Evolutionary conservation across 1,139 yeast genomes (phyloP).

Genomic region (Zygoascus hellenicus): DNA sequence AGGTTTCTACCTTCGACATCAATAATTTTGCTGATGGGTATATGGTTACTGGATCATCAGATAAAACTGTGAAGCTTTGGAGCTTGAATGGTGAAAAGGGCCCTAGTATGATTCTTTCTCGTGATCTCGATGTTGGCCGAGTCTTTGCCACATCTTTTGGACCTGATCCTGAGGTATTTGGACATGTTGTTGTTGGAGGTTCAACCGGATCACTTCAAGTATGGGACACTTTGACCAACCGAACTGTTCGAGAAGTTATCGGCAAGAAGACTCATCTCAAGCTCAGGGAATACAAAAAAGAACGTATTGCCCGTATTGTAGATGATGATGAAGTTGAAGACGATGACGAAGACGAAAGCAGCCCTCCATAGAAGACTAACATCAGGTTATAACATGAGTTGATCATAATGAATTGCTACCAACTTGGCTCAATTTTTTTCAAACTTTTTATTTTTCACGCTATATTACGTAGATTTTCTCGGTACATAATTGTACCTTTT

Average conservation of each 20-base stretch:
- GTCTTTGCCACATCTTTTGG: slow-evolving; percentile 82
- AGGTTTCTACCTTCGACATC: slow-evolving; percentile 74
- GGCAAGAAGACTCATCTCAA: slow-evolving; percentile 56
- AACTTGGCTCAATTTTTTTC: too few relatives aligned
- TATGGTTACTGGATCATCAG: slow-evolving; percentile 85
- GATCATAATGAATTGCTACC: too few relatives aligned
- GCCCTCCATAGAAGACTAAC: too few relatives aligned
- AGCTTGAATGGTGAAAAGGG: slow-evolving; percentile 43
- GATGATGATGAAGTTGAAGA: slow-evolving; percentile 55
- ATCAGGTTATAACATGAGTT: too few relatives aligned
- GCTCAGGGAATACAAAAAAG: slow-evolving; percentile 43
- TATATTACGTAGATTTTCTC: too few relatives aligned
- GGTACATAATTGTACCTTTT: too few relatives aligned
- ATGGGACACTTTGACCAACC: slow-evolving; percentile 88
- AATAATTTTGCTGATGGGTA: slow-evolving; percentile 66
- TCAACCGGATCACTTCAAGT: slow-evolving; percentile 75
- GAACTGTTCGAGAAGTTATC: slow-evolving; percentile 68
- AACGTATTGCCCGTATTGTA: slow-evolving; percentile 56
- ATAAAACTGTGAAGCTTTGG: slow-evolving; percentile 84
- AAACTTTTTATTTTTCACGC: too few relatives aligned
- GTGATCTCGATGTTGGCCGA: slow-evolving; percentile 94
- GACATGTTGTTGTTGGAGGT: slow-evolving; percentile 84
- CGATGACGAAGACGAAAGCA: slow-evolving; percentile 37
- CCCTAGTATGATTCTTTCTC: slow-evolving; percentile 84
- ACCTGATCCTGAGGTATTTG: slow-evolving; percentile 81